These are phyloP conservation scores for Leishmania amazonensis DNA, from an alignment of 208 protist species.

Conservation along the genomic window DNA sequence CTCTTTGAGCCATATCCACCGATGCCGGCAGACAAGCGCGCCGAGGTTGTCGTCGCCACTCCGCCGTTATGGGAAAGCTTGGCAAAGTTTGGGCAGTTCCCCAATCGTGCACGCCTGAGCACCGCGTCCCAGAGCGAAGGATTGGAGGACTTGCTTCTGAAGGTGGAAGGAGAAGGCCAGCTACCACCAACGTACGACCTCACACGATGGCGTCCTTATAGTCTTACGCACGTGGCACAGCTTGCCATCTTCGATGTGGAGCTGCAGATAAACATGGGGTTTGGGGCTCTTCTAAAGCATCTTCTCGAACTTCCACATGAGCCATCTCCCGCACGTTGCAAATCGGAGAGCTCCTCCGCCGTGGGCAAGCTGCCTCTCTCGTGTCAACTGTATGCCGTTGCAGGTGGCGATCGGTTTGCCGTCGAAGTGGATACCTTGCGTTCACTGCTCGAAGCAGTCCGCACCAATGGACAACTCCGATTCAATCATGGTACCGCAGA, in stretches of 20 bases:
- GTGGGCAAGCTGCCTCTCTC: slow-evolving; percentile 11
- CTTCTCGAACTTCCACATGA: slow-evolving; percentile 1
- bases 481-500: slow-evolving; percentile 25
- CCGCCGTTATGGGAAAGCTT: slow-evolving; percentile 71
- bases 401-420: slow-evolving; percentile 24
- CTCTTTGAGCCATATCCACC: slow-evolving; percentile 73
- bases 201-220: slow-evolving; percentile 70
- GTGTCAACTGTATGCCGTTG: slow-evolving; percentile 40
- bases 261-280: slow-evolving; percentile 59
- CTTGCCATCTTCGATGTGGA: slow-evolving; percentile 67
- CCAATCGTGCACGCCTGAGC: not conserved
- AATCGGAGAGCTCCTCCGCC: not conserved
- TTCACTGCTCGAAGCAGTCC: not conserved
- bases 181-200: slow-evolving; percentile 49
- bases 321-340: not conserved
- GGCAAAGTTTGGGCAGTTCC: slow-evolving; percentile 18
- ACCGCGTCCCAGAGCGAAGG: slow-evolving; percentile 19
- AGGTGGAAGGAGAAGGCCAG: slow-evolving; percentile 33
- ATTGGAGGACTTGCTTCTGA: slow-evolving; percentile 61
- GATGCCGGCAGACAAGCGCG: slow-evolving; percentile 53
- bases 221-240: slow-evolving; percentile 49
- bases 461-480: not conserved
- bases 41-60: slow-evolving; percentile 80
- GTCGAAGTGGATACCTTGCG: slow-evolving; percentile 12
- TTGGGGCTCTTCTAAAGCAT: slow-evolving; percentile 30